Evolutionary conservation across 768 basidiomycete genomes (phyloP).

Genomic region (Russula vinacea): DNA sequence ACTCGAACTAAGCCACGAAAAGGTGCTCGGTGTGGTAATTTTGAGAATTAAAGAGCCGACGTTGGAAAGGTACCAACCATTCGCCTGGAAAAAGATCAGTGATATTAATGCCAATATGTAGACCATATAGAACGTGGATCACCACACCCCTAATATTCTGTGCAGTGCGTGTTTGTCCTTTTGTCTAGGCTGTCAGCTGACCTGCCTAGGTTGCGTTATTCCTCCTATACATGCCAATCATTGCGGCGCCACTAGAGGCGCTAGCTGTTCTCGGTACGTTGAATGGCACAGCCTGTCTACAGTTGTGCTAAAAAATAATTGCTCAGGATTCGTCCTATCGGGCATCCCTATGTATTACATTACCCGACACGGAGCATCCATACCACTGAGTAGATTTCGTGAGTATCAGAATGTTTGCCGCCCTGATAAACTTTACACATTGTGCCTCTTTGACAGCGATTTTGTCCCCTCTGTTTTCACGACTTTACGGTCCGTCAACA

Average conservation of each 20-base stretch:
- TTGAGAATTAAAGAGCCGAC: slow-evolving; percentile 87
- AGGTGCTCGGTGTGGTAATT: slow-evolving; percentile 87
- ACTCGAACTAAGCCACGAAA: slow-evolving; percentile 3
- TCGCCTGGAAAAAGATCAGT: neutral
- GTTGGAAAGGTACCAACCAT: slow-evolving; percentile 60
- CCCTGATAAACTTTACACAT: slow-evolving; percentile 14
- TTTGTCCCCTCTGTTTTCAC: slow-evolving; percentile 43
- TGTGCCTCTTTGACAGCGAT: no score
- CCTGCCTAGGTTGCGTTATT: slow-evolving; percentile 72
- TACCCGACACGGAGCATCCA: slow-evolving; percentile 51
- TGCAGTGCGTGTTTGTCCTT: slow-evolving; percentile 49
- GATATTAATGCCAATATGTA: slow-evolving; percentile 35
- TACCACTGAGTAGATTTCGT: slow-evolving; percentile 37
- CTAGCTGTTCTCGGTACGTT: slow-evolving; percentile 76
- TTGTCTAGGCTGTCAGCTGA: slow-evolving; percentile 3
- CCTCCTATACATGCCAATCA: slow-evolving; percentile 88
- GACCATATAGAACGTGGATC: slow-evolving; percentile 92
- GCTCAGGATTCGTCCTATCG: slow-evolving; percentile 66
- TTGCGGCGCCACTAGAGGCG: slow-evolving; percentile 89
- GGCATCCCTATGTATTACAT: slow-evolving; percentile 84
- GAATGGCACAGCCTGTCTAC: slow-evolving; percentile 13
- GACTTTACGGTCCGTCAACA: slow-evolving; percentile 49
- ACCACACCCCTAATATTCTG: slow-evolving; percentile 88
- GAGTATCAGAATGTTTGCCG: slow-evolving; percentile 4
- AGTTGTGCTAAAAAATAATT: slow-evolving; percentile 10